phyloP scores from a whole-genome alignment of 257 asterid genomes.

The Petrea volubilis region DNA sequence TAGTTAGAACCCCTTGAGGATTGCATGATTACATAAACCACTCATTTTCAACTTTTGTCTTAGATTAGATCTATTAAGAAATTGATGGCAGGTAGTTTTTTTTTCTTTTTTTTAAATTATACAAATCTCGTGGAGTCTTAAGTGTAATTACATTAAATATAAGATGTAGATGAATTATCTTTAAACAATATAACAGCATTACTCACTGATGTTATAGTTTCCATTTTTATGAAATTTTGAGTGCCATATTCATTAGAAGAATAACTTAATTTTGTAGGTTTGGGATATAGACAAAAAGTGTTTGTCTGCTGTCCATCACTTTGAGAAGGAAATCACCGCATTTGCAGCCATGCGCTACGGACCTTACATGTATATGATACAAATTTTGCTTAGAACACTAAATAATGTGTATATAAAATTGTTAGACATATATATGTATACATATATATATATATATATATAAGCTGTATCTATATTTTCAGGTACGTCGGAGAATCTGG shows the following conservation, averaged over 20 bases:
- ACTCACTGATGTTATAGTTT: not conserved
- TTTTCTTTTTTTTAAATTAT: too few relatives aligned
- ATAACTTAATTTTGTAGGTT: constrained; percentile 59
- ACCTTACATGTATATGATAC: constrained; percentile 59
- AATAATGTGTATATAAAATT: constrained; percentile 2
- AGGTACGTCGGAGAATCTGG: constrained; percentile 79
- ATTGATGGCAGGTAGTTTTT: too few relatives aligned
- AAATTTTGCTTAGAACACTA: not conserved
- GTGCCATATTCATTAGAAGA: constrained; percentile 14
- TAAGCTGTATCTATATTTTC: constrained; percentile 27
- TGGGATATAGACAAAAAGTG: constrained; percentile 77
- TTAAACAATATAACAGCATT: too few relatives aligned
- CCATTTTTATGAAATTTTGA: not conserved
- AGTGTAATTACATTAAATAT: too few relatives aligned
- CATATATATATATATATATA: constrained; percentile 20
- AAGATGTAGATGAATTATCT: too few relatives aligned
- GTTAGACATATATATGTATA: too few relatives aligned
- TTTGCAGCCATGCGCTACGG: constrained; percentile 55
- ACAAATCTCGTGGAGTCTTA: too few relatives aligned
- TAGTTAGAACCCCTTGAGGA: too few relatives aligned
- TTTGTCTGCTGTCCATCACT: constrained; percentile 53
- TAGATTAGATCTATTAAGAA: too few relatives aligned
- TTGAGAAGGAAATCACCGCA: constrained; percentile 67
- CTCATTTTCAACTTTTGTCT: too few relatives aligned
- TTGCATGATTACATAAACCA: too few relatives aligned